Evolutionary conservation across 768 basidiomycete genomes (phyloP), one percentile per base, ranked within the genome.

Genomic region (Mycena kentingensis): DNA sequence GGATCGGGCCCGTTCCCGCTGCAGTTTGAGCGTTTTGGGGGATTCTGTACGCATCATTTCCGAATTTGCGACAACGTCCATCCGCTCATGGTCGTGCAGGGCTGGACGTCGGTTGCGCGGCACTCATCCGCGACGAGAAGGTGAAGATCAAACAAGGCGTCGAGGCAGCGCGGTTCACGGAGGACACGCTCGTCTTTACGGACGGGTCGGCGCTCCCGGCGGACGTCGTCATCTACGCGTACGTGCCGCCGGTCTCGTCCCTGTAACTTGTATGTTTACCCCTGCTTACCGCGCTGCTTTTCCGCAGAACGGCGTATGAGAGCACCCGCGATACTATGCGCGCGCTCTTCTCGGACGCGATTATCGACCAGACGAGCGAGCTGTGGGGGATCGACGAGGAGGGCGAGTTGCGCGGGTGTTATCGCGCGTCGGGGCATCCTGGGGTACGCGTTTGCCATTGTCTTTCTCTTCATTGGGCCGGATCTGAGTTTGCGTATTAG

Each of bases 321-420:
- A 71, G 70, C 57, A 55, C 73, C 8, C 66, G 63, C n/a, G 58
- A 55, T 21, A 61, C 70, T 12, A 54, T 77, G 43, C 56, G 54
- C 42, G 57, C 64, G n/a, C 57, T 80, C 24, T 69, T 75, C 41
- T 73, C 71, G 1, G 59, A 67, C 8, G 69, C 73, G 15, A 57
- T 73, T 16, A 70, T 63, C 8, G 51, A 63, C 51, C 64, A 70
- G 65, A 62, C 83, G 51, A 70, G 77, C 51, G 67, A 68, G 22
- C 55, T 80, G 18, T 76, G 82, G 84, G 73, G 81, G 49, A 55
- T 82, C 50, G 73, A 81, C 63, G 61, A 66, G 35, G 78, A 86
- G 68, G 77, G 79, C 16, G 78, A 81, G 60, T 52, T 77, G 41
- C 62, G 66, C 29, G 71, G 72, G 1, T 58, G 60, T 5, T 74